Conservation (phyloP, 2,329 filamentous ascomycete genomes). For the Ophiostoma triangulosporum region DNA sequence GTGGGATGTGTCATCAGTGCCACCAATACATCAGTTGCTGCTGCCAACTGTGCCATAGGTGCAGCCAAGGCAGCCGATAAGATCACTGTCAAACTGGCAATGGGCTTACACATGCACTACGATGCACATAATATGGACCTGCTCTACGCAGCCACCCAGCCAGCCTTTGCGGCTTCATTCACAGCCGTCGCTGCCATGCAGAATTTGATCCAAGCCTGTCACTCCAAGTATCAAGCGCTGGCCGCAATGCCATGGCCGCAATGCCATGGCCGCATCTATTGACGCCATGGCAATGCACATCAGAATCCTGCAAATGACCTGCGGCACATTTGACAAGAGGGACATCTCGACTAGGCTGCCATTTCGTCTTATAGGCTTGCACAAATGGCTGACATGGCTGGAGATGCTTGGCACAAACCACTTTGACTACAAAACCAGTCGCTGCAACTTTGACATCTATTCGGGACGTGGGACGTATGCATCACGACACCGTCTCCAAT, state of each 20-base stretch:
- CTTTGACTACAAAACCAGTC: no score
- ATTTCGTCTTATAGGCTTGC: no score
- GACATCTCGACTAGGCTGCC: no score
- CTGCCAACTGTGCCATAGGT: neutral
- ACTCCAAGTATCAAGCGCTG: neutral
- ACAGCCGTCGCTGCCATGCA: neutral
- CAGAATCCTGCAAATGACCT: neutral
- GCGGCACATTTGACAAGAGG: no score
- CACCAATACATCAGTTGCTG: neutral
- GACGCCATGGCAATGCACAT: neutral
- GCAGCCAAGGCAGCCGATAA: neutral
- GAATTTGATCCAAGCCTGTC: neutral
- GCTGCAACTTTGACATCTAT: no score
- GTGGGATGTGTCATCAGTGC: neutral
- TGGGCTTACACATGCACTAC: neutral
- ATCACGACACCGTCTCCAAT: no score
- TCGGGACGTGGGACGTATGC: no score
- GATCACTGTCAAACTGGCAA: neutral
- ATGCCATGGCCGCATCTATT: neutral
- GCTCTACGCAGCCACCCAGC: neutral
- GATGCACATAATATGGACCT: neutral
- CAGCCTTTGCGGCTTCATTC: neutral
- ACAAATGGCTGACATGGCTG: no score
- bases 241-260: neutral
- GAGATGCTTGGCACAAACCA: no score